Evolutionary conservation across 2,329 filamentous ascomycete species (phyloP).

Genomic region (Raffaelea ambrosiae): DNA sequence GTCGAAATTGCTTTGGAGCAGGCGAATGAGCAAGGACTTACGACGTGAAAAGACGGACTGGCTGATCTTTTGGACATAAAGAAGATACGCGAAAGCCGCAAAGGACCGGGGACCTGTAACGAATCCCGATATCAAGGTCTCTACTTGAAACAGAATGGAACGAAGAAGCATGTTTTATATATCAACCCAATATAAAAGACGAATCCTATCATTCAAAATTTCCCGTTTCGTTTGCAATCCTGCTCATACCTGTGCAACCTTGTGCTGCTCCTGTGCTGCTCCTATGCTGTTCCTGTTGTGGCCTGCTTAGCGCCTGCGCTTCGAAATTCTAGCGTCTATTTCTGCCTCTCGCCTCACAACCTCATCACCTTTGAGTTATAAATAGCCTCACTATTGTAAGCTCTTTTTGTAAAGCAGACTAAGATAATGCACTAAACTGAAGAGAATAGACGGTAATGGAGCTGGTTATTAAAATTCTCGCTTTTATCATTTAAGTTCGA

Average conservation of each 20-base stretch:
- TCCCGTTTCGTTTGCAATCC: conserved; percentile 1
- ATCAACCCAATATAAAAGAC: conserved; percentile 1
- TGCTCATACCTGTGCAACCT: neutral
- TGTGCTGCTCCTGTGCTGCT: neutral
- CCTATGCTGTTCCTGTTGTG: neutral
- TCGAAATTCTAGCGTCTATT: neutral
- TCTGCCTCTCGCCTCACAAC: neutral
- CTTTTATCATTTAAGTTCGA: neutral
- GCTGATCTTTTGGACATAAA: too few relatives aligned
- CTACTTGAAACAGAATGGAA: too few relatives aligned
- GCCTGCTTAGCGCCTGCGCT: neutral
- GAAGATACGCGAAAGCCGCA: too few relatives aligned
- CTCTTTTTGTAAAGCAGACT: neutral
- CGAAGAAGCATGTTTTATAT: neutral
- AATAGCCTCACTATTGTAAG: neutral
- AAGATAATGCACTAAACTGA: neutral
- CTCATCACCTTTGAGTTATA: neutral
- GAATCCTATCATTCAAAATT: neutral
- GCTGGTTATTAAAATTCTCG: neutral
- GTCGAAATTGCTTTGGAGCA: too few relatives aligned
- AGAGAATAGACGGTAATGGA: neutral
- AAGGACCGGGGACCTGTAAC: too few relatives aligned
- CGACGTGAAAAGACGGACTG: too few relatives aligned
- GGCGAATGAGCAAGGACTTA: too few relatives aligned
- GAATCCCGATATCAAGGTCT: too few relatives aligned